Base-by-base conservation (phyloP, 768 basidiomycete species). In the Lactarius evosmus region DNA sequence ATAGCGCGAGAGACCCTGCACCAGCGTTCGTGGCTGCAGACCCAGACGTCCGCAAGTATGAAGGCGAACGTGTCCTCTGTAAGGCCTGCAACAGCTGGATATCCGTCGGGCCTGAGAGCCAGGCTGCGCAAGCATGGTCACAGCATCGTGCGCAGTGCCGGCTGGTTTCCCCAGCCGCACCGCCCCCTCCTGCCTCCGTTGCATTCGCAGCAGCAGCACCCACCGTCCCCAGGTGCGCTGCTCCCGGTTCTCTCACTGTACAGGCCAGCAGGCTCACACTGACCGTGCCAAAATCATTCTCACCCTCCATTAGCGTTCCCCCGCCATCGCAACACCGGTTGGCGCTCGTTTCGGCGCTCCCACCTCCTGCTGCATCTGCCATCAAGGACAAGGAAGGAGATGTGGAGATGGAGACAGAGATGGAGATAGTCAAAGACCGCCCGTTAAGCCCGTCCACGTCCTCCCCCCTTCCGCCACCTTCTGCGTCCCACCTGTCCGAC, bases 11-110 rank as follows among this genome's bases (percentile, higher is more conserved):
- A 83, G 87, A 69, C 80, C 85, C 65, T 83, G 82, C 69, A 74
- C 79, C 1, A 69, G 84, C 38, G 80, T 91, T 64, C 74, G 83
- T 44, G 82, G 83, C 56, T 11, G 55, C 46, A 2, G 89, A 91
- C 70, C 83, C 85, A 3, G 82, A 86, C 65, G 82, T 88, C n/a
- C 83, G 87, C 66, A 89, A 88, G 70, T 87, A 87, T 70, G 89
- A 91, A 61, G 79, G 84, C 3, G 88, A 90, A 68, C 82, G 89
- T 7, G 78, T 90, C 0, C 77, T 89, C 0, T 91, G 89, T 69
- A 83, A 82, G 60, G 75, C 80, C 51, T 91, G 89, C 72, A 88
- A 89, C 50, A 72, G 76, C 30, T 90, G 88, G 89, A 71, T 91
- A n/a, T 65, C 76, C 14, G 76, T 89, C 49, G 83, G 81, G 22